Evolutionary conservation across 192 early-diverging fungal genomes (phyloP).

Genomic region (Coemansia sp.): DNA sequence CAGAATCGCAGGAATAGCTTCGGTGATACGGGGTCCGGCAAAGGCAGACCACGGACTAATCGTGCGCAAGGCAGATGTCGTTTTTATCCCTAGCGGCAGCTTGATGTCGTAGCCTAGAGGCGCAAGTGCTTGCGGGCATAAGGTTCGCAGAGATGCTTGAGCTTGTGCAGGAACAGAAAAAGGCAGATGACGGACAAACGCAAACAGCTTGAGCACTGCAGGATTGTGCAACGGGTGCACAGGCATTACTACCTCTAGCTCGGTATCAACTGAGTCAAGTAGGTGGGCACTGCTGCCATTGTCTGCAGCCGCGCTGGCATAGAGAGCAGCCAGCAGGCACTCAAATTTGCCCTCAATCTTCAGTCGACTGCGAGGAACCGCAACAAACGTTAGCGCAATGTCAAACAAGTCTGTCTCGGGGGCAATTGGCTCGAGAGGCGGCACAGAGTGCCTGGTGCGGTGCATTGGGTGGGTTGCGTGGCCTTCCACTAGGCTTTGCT

Average conservation of each 20-base stretch:
- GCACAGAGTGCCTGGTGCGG: constrained; percentile 56
- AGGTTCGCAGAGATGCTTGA: constrained; percentile 62
- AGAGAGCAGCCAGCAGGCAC: constrained; percentile 31
- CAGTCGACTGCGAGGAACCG: constrained; percentile 48
- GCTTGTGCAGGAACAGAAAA: constrained; percentile 42
- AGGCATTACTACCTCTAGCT: constrained; percentile 54
- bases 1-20: constrained; percentile 50
- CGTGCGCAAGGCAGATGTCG: constrained; percentile 64
- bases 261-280: constrained; percentile 21
- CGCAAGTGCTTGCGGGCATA: constrained; percentile 37
- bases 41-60: constrained; percentile 63
- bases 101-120: constrained; percentile 52
- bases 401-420: constrained; percentile 46
- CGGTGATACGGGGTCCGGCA: constrained; percentile 57
- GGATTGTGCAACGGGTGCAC: constrained; percentile 64
- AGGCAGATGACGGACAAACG: constrained; percentile 46
- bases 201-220: constrained; percentile 55
- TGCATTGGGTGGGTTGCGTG: constrained; percentile 74
- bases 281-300: constrained; percentile 16
- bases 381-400: constrained; percentile 51
- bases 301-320: constrained; percentile 15
- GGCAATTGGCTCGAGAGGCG: constrained; percentile 54
- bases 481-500: constrained; percentile 63
- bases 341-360: constrained; percentile 54
- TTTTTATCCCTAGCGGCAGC: constrained; percentile 62